Base-by-base conservation (phyloP, 2,329 filamentous ascomycete species). In the Ilyonectria sp. region DNA sequence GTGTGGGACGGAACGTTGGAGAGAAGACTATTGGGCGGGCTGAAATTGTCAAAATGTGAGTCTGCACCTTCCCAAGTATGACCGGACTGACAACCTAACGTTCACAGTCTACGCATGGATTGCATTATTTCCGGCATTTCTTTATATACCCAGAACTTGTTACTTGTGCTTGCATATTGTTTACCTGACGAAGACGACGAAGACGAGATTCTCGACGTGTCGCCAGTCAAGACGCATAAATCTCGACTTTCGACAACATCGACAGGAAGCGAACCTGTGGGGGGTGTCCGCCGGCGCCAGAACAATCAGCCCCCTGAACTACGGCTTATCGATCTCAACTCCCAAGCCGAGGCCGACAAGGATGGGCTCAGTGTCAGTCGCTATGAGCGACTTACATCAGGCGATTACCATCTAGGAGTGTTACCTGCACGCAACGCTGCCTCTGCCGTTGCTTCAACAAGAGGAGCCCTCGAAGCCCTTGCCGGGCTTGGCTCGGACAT, bases 121-220 rank as follows among this genome's bases (percentile, higher is more conserved):
- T 98, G 96, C 86, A 94, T 97, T 80, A 94, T 99, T 85, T 97
- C 96, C 79, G 96, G 96, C 76, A 92, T 99, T 81, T 97, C 95
- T 71, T 87, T 99, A 82, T 98, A 98, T 90, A 97, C 94, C 79
- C 94, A 94, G 79, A 96, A 90, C 78, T 87, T 97, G 74, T 87
- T 99, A 81, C 89, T 97, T 75, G 92, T 98, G 76, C 92, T 99
- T 83, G 95, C 95, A 78, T 98, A 97, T 82, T 91, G 94, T 76
- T 91, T 91, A 68, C 89, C 91, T 43, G 93, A 94, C 52, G 86
- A 91, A 9, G 88, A 92, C n/a, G 88, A 91, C 15, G 87, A 91
- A 10, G 81, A 86, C 8, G 82, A 83, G 2, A 79, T 55, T 46
- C 17, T 67, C 19, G 59, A 44, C 21, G 15, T 19, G 68, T 80